Base-by-base conservation (phyloP, 2,329 filamentous ascomycete genomes). In the Chaetomiaceae sp. region DNA sequence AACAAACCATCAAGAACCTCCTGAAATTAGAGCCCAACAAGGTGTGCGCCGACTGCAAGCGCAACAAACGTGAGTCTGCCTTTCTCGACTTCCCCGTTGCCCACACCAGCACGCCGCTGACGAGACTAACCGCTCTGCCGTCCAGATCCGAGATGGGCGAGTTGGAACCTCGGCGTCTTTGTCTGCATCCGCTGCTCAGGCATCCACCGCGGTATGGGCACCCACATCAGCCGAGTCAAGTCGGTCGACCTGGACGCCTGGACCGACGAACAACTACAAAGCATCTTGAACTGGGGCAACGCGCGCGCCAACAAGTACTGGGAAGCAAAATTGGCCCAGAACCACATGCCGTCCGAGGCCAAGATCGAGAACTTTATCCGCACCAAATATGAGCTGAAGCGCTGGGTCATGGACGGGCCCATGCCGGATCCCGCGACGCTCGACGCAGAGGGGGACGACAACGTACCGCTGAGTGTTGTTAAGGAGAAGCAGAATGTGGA, bases 351-450 rank as follows among this genome's bases (percentile, higher is more conserved):
- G 1, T 96, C 92, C 19, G 95, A 99, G 74, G 81, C 87, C 60
- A 99, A 99, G 78, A 97, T 99, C 62, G 93, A 99, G 78, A 99
- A 97, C 76, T 99, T 99, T 66, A 97, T 99, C 63, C 85, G 93
- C 60, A 99, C 95, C 50, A 99, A 99, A 71, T 99, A 99, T 70
- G 93, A 99, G 69, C 87, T 93, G 48, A 97, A 96, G 80, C 81
- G 95, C 73, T 99, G 93, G 93, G 87, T 90, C n/a, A 97, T 97
- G 91, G 93, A 99, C 55, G 93, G 93, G 1, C 84, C 83, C 5
- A 92, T 95, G 66, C 95, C 95, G 5, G 90, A 97, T 66, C 93
- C 95, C n/a, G 79, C 88, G 3, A 88, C 87, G 2, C 72, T 99
- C 45, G 89, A 95, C 66, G 82, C 74, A 13, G 87, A 89, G 14